Base-by-base conservation (phyloP, 106 monocot species). In the Triglochin maritima region DNA sequence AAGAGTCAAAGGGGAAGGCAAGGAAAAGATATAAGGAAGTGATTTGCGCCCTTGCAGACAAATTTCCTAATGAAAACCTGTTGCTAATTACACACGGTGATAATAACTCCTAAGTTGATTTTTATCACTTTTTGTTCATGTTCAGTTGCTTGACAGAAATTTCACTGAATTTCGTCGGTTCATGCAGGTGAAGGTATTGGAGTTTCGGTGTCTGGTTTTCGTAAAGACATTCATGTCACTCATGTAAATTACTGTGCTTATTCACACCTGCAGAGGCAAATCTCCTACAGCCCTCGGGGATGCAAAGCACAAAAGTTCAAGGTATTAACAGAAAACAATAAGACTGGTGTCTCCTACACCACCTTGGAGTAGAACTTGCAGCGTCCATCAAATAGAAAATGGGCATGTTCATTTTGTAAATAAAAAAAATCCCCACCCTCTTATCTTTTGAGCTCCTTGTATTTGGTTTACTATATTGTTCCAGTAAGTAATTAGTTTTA, bases 11-110 rank as follows among this genome's bases (percentile, higher is more conserved):
- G 53, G 46, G 6, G 49, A 72, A 43, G 65, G 85, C 78, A 57
- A 78, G 85, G 64, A 70, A 43, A 5, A 81, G 85, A 81, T 85
- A 79, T 14, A 16, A 69, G 46, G 62, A 51, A 43, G 63, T 85
- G 8, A 75, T 85, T 66, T 15, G 56, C 13, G 72, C 80, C 57
- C 75, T 78, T 65, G 81, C 85, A 29, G 75, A 85, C 76, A 78
- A 85, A 70, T 85, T 79, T 62, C 85, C 81, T 14, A 57, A 62
- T 57, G 81, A 85, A 60, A 81, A 85, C 57, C 72, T 85, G 62
- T 72, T 85, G 46, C 78, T 81, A n/a, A 66, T 81, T 9, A 81
- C 78, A 52, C 85, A 85, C 67, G 85, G 85, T 81, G 53, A 68
- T 74, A n/a, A 15, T 14, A 13, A 1, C 16, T 4, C 1, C 44